Conservation (phyloP, 257 asterid species). For the Gynochthodes officinalis region DNA sequence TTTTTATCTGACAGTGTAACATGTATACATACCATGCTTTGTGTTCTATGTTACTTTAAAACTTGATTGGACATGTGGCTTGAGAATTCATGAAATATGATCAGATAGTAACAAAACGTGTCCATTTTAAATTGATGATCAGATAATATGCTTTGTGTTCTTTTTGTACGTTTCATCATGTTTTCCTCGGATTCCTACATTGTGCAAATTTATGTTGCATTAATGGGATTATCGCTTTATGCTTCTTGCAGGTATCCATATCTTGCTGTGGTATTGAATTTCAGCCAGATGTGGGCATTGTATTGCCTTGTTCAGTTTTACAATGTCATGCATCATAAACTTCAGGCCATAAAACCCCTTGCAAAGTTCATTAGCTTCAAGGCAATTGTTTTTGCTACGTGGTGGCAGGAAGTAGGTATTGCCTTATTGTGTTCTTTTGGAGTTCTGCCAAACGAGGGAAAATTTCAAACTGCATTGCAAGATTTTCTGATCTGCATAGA, state of each 20-base stretch:
- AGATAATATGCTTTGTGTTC: no score
- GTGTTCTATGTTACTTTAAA: background rate
- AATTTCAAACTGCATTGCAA: slow-evolving; percentile 68
- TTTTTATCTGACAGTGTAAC: background rate
- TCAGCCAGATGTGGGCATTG: slow-evolving; percentile 98
- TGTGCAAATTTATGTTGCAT: background rate
- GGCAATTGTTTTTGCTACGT: slow-evolving; percentile 94
- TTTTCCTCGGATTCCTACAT: background rate
- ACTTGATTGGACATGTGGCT: background rate
- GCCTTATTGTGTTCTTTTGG: slow-evolving; percentile 57
- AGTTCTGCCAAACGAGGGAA: slow-evolving; percentile 60
- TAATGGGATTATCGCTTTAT: background rate
- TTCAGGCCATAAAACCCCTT: slow-evolving; percentile 76
- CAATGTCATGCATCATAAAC: slow-evolving; percentile 70
- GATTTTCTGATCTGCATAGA: slow-evolving; percentile 85
- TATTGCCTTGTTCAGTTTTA: slow-evolving; percentile 88
- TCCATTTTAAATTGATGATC: background rate
- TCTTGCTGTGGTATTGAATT: slow-evolving; percentile 66
- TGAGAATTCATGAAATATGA: background rate
- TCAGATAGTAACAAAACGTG: background rate
- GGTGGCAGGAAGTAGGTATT: slow-evolving; percentile 99
- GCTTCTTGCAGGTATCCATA: slow-evolving; percentile 75
- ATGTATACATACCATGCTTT: background rate
- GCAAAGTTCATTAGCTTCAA: slow-evolving; percentile 96
- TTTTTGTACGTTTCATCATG: background rate